A percentile compares a stretch with the other conserved stretches of the same genome.
Evolutionary conservation across 208 protist genomes (phyloP).

Genomic region (Crithidia brevicula): DNA sequence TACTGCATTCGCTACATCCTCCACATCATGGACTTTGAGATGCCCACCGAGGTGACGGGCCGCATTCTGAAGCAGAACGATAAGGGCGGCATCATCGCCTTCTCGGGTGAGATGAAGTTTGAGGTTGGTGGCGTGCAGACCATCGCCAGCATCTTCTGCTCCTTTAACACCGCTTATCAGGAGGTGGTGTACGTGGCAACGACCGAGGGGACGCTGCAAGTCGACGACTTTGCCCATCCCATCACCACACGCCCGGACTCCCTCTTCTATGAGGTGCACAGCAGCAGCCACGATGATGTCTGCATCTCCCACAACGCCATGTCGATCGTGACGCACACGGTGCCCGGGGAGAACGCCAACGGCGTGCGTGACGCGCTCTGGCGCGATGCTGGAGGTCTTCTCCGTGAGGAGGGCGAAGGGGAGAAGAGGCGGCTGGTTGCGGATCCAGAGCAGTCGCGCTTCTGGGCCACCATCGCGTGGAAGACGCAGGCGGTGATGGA

Average conservation of each 20-base stretch:
- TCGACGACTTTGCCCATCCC: slow-evolving; percentile 43
- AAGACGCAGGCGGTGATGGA: slow-evolving; percentile 73
- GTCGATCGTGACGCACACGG: slow-evolving; percentile 20
- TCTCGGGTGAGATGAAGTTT: slow-evolving; percentile 46
- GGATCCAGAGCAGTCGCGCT: slow-evolving; percentile 34
- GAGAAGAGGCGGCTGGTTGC: slow-evolving; percentile 27
- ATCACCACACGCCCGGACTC: slow-evolving; percentile 22
- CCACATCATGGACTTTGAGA: slow-evolving; percentile 60
- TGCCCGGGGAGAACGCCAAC: slow-evolving; percentile 24
- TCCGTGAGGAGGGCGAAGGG: slow-evolving; percentile 33
- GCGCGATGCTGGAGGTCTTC: slow-evolving; percentile 35
- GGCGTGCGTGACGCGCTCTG: slow-evolving; percentile 50
- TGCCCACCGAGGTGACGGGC: slow-evolving; percentile 52
- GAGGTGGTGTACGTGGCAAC: slow-evolving; percentile 32
- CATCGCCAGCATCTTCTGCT: slow-evolving; percentile 35
- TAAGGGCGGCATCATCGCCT: slow-evolving; percentile 44
- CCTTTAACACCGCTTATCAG: slow-evolving; percentile 38
- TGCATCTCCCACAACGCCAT: slow-evolving; percentile 19
- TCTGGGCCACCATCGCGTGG: slow-evolving; percentile 50
- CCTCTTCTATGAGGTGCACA: slow-evolving; percentile 41
- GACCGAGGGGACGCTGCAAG: slow-evolving; percentile 42
- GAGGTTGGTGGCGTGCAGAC: slow-evolving; percentile 26
- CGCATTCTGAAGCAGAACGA: slow-evolving; percentile 44
- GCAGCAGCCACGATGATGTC: slow-evolving; percentile 32
- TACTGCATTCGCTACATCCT: slow-evolving; percentile 59